Percentiles rank a stretch among this genome's conserved stretches.
Evolutionary conservation across 2,329 filamentous ascomycete species (phyloP).

Genomic region (Pestalotiopsis sp.): DNA sequence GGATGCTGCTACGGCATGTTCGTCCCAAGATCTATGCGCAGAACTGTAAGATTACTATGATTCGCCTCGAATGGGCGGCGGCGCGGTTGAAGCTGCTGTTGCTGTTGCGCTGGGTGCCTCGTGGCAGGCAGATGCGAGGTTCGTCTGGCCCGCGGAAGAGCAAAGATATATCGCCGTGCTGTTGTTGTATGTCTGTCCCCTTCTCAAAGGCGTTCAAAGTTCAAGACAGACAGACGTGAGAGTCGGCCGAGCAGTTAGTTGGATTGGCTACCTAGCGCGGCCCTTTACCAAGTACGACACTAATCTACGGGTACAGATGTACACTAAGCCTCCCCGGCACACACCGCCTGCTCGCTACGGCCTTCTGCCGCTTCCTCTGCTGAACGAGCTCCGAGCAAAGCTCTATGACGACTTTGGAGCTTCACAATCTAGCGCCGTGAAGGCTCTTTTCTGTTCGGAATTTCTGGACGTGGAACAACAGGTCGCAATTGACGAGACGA

Average conservation of each 20-base stretch:
- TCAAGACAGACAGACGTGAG: background rate
- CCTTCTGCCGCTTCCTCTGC: background rate
- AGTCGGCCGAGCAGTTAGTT: background rate
- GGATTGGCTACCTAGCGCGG: background rate
- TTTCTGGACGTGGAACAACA: background rate
- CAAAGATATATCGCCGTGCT: background rate
- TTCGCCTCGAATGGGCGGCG: background rate
- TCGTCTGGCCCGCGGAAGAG: background rate
- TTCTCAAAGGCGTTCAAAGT: background rate
- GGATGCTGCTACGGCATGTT: constrained; percentile 9
- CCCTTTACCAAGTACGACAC: background rate
- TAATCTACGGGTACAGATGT: background rate
- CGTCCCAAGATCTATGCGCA: background rate
- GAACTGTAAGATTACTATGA: background rate
- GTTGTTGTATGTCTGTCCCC: background rate
- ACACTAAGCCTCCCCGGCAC: background rate
- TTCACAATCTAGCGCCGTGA: background rate
- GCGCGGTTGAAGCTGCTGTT: background rate
- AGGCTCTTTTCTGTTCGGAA: background rate
- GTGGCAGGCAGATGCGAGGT: background rate
- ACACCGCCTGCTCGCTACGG: constrained; percentile 3
- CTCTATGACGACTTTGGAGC: constrained; percentile 9
- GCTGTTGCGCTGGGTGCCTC: background rate
- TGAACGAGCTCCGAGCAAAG: background rate
- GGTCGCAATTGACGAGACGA: too few species aligned